Base-by-base conservation (phyloP, 208 protist species). In the Leishmania tarentolae region DNA sequence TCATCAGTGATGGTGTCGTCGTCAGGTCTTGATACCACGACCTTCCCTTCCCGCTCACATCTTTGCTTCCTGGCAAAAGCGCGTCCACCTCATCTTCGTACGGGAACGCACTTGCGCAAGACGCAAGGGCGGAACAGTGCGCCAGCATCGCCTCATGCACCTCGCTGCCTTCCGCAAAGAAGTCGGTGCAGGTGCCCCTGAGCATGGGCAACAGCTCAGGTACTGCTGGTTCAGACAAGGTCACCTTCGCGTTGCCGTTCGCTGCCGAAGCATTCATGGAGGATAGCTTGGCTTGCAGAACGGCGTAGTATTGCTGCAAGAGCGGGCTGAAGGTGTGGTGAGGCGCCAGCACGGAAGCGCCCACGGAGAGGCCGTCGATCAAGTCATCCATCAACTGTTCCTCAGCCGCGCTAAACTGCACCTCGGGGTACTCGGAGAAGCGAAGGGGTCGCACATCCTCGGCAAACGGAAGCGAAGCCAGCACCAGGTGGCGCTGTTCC, bases 291-390 rank as follows among this genome's bases (percentile, higher is more conserved):
- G 71, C 75, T 28, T 88, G 88, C 35, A 98, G 72, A 46, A 83
- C 90, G 61, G 92, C 92, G 83, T 98, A 98, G 71, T 93, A 98
- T 78, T 96, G 86, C 82, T 98, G 94, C 0, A 97, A 35, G 3
- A 90, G 71, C 7, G 98, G 98, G 77, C 98, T 98, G 85, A 95
- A 98, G 0, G 88, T 97, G 3, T 94, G 78, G 4, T 86, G 74
- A 13, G 95, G 96, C 31, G 87, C 80, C 35, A 99, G 76, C 68
- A 87, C 84, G 65, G 91, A 63, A 44, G 81, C 82, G 0, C 79
- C 85, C 6, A 95, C 90, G 0, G 88, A 92, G 68, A 98, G 88
- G 17, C 91, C 94, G 56, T 98, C 91, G 28, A 94, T 84, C 8
- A 98, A 69, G 11, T 82, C 77, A 17, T 94, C 88, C 35, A 96